Percentiles rank a stretch among this genome's conserved stretches.
phyloP scores from a whole-genome alignment of 805 yeast species.

The Metschnikowia dekortorum region DNA sequence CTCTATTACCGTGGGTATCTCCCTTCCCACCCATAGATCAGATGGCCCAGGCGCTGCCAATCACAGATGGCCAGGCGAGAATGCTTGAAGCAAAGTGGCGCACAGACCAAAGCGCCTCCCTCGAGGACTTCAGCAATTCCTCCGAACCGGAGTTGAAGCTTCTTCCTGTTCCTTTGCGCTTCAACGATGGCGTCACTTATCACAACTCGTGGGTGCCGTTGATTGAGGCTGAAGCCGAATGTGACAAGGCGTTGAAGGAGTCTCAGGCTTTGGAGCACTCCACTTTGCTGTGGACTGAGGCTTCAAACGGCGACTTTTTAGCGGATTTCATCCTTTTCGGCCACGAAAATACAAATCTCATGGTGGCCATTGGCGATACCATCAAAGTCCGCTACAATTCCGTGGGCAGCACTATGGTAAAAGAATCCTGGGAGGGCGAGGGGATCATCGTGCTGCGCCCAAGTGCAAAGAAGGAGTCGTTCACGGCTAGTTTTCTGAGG shows the following conservation, averaged over 20 bases:
- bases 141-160: conserved; percentile 44
- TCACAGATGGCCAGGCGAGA: conserved; percentile 60
- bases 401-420: conserved; percentile 39
- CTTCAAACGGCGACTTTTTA: conserved; percentile 58
- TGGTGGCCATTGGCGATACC: conserved; percentile 82
- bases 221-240: conserved; percentile 75
- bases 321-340: conserved; percentile 69
- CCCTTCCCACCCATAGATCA: conserved; percentile 65
- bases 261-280: conserved; percentile 72
- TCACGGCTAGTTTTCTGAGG: conserved; percentile 62
- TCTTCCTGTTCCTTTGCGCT: conserved; percentile 69
- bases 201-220: conserved; percentile 83
- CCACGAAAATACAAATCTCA: conserved; percentile 58
- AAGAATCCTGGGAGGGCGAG: conserved; percentile 61
- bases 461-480: conserved; percentile 52
- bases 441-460: conserved; percentile 77
- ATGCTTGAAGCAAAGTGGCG: conserved; percentile 82
- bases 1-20: conserved; percentile 79
- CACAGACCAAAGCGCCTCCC: conserved; percentile 61
- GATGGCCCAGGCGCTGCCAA: conserved; percentile 47
- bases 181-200: conserved; percentile 78
- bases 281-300: conserved; percentile 68
- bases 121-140: conserved; percentile 55
- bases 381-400: conserved; percentile 54
- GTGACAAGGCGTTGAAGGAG: conserved; percentile 69